Percentiles rank a stretch among this genome's conserved stretches.
These are phyloP conservation scores for Auxenochlorella pyrenoidosa DNA, from an alignment of 139 green algal genomes.

Conservation along the genomic window DNA sequence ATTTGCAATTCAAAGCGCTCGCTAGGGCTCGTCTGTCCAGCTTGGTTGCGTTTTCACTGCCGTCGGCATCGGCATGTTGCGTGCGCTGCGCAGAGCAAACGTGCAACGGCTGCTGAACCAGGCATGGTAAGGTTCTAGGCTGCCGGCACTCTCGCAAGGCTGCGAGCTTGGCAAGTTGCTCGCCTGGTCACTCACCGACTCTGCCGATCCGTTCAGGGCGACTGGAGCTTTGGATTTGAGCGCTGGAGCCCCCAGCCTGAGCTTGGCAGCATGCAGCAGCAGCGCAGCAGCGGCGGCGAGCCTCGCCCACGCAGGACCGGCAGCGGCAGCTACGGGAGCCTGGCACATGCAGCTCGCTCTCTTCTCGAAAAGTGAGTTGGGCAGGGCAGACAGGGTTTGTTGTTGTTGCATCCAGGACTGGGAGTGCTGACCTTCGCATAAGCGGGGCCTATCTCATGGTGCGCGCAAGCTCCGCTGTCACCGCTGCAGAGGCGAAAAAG, in stretches of 20 bases:
- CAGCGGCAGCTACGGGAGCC: background rate
- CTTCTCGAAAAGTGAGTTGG: slow-evolving; percentile 15
- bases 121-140: background rate
- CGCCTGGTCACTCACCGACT: background rate
- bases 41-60: background rate
- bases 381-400: background rate
- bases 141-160: background rate
- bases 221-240: background rate
- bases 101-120: background rate
- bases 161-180: background rate
- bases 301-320: background rate
- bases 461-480: too few relatives aligned
- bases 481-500: slow-evolving; percentile 27
- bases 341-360: background rate
- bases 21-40: background rate
- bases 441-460: background rate
- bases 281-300: background rate
- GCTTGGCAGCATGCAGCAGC: background rate
- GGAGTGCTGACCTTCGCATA: background rate
- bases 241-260: background rate
- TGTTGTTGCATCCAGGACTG: background rate
- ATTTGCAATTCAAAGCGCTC: background rate
- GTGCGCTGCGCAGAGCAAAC: background rate
- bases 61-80: background rate
- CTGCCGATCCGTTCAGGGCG: background rate